A percentile compares a stretch with the other conserved stretches of the same genome.
Evolutionary conservation across 1,284 basidiomycete genomes (phyloP).

Genomic region (Pterulicium gracile): DNA sequence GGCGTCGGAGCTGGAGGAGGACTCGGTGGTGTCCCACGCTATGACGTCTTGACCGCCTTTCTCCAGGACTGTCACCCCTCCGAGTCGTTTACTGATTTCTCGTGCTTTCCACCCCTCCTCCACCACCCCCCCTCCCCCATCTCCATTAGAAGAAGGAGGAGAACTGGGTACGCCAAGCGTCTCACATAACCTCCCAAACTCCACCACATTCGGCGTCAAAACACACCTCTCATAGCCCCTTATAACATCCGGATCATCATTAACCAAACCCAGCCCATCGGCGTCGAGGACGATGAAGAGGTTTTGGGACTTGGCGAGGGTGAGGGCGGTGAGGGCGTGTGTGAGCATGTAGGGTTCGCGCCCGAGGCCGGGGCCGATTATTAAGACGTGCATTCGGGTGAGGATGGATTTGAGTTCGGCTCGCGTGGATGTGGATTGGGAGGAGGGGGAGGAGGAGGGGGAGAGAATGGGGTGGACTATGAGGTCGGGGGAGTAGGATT

Average conservation of each 20-base stretch:
- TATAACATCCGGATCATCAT: conserved; percentile 67
- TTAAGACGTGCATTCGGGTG: conserved; percentile 80
- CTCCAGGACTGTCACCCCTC: conserved; percentile 86
- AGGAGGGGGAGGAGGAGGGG: conserved; percentile 8
- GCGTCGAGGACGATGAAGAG: conserved; percentile 93
- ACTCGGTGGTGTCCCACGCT: conserved; percentile 46
- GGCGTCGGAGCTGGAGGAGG: conserved; percentile 22
- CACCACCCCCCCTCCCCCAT: conserved; percentile 47
- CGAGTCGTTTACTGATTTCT: conserved; percentile 54
- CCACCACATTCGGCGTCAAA: conserved; percentile 90
- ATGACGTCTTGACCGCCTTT: conserved; percentile 77
- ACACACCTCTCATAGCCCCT: conserved; percentile 75
- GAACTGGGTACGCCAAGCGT: conserved; percentile 56
- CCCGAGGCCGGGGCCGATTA: conserved; percentile 90
- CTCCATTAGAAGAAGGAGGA: conserved; percentile 31
- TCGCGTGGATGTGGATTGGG: conserved; percentile 10
- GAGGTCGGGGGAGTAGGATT: conserved; percentile 90
- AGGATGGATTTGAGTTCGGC: conserved; percentile 63
- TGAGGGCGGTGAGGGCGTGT: conserved; percentile 52
- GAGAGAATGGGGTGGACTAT: conserved; percentile 90
- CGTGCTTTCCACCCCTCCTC: neutral
- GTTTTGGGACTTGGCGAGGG: conserved; percentile 38
- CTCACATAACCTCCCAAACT: conserved; percentile 81
- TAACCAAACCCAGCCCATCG: conserved; percentile 76
- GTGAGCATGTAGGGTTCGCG: conserved; percentile 85